phyloP scores from a whole-genome alignment of 2,329 filamentous ascomycete genomes.

The Pseudopyricularia javanii region DNA sequence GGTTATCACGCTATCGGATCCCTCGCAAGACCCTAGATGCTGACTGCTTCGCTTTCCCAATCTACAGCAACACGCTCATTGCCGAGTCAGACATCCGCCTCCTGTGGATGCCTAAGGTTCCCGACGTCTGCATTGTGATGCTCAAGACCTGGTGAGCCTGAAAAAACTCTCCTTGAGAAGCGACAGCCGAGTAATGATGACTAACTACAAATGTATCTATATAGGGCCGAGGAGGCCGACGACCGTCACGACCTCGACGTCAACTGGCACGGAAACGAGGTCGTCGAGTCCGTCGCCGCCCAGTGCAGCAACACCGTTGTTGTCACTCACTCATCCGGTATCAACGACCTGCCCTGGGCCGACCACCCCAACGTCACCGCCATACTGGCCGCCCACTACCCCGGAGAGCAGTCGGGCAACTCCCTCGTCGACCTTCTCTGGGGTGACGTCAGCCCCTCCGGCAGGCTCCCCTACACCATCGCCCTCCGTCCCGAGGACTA shows the following conservation, averaged over 20 bases:
- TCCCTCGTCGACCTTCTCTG: constrained; percentile 49
- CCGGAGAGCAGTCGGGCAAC: constrained; percentile 50
- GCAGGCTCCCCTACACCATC: constrained; percentile 57
- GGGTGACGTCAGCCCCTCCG: constrained; percentile 46
- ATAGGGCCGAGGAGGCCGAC: constrained; percentile 61
- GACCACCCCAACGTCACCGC: constrained; percentile 49
- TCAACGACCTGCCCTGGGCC: constrained; percentile 42
- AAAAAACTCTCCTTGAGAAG: no score
- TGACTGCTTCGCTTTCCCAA: background rate
- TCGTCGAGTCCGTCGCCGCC: constrained; percentile 37
- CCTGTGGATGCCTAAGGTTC: constrained; percentile 32
- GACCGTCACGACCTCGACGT: constrained; percentile 55
- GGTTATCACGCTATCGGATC: no score
- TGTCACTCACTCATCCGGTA: constrained; percentile 48
- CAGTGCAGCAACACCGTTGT: constrained; percentile 38
- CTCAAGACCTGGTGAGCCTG: constrained; percentile 44
- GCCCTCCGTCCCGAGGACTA: constrained; percentile 39
- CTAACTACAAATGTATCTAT: constrained; percentile 36
- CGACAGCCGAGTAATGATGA: no score
- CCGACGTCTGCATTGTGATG: constrained; percentile 56
- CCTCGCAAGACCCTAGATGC: background rate
- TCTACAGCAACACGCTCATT: constrained; percentile 24
- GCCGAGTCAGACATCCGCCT: constrained; percentile 23
- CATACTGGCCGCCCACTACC: constrained; percentile 47
- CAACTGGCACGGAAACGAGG: constrained; percentile 40